These are phyloP conservation scores for Leccinum broughii DNA, from an alignment of 768 basidiomycete genomes.

Conservation along the genomic window DNA sequence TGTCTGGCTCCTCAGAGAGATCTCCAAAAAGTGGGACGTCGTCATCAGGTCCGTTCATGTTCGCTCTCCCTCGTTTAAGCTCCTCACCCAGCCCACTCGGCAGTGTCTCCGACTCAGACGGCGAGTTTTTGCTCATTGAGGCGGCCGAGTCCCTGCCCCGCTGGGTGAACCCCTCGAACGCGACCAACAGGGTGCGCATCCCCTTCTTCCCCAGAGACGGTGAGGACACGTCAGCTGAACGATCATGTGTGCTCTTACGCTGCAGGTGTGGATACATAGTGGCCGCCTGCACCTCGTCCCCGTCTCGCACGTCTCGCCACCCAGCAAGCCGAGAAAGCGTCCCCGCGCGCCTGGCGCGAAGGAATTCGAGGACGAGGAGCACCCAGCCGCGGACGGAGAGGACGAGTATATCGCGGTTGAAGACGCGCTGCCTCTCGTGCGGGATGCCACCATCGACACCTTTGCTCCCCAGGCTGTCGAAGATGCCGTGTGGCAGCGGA, in stretches of 20 bases:
- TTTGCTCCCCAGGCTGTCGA: conserved; percentile 63
- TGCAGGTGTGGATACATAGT: conserved; percentile 87
- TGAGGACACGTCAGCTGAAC: conserved; percentile 35
- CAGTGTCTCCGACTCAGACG: conserved; percentile 81
- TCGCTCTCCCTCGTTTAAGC: background rate
- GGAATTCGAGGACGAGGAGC: conserved; percentile 55
- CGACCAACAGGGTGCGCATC: conserved; percentile 84
- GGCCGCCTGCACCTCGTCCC: conserved; percentile 87
- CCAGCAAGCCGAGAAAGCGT: conserved; percentile 53
- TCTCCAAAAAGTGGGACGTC: conserved; percentile 78
- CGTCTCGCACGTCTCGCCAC: conserved; percentile 68
- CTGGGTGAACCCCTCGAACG: conserved; percentile 91
- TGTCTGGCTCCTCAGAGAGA: conserved; percentile 83
- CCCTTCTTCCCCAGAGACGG: conserved; percentile 26
- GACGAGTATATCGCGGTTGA: conserved; percentile 54
- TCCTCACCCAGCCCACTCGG: background rate
- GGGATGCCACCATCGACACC: conserved; percentile 55
- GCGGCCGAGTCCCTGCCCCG: conserved; percentile 85
- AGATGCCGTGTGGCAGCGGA: conserved; percentile 65
- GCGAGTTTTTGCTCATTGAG: conserved; percentile 95
- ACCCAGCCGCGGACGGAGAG: conserved; percentile 39
- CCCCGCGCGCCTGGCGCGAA: conserved; percentile 42
- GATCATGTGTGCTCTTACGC: conserved; percentile 31
- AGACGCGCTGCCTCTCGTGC: conserved; percentile 66
- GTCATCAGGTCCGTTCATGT: conserved; percentile 64